Evolutionary conservation across 768 basidiomycete species (phyloP), one percentile per base, ranked within the genome.

Genomic region (Mycena albidolilacea): DNA sequence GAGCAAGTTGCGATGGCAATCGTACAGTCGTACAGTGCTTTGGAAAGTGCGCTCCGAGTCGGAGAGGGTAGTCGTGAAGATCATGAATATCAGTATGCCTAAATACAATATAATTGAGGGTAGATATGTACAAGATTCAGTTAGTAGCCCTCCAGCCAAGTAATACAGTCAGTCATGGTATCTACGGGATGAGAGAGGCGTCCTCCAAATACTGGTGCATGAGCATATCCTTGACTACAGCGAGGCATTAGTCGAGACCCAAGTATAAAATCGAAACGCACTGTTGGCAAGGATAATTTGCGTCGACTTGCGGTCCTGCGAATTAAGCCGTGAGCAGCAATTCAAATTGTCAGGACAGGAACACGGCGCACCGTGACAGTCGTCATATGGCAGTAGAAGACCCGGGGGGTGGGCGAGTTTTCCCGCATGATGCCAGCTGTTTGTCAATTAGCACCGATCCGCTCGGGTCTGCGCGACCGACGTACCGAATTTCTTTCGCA

Each of bases 351-450:
- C 41, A 14, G 14, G 10, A 69, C 72, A 54, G 37, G 19, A 21
- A 63, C 17, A 21, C 23, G 43, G 37, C 88, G 72, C 67, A 92
- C 92, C 70, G 90, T 93, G 7, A 91, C 91, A 2, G 89, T 87
- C 10, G 92, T 93, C 69, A 92, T 85, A 81, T 93, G 92, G 75
- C 87, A 89, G 75, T 91, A 92, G 77, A 91, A 92, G 3, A 87
- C 82, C 59, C 91, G 85, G 17, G 83, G 80, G 12, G 81, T 69
- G 1, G 82, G 81, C 2, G 87, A 88, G 54, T 85, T 81, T 68
- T 87, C 86, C 63, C 84, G 82, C 64, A 86, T 78, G 41, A 89
- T 84, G 6, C 82, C 85, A 64, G 79, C 87, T 86, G 73, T 44
- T 35, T 39, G 50, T 23, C 60, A 19, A 62, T 66, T 21, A 73